A percentile compares a stretch with the other conserved stretches of the same genome.
phyloP scores from a whole-genome alignment of 192 early-diverging fungal genomes.

The Coemansia sp. region DNA sequence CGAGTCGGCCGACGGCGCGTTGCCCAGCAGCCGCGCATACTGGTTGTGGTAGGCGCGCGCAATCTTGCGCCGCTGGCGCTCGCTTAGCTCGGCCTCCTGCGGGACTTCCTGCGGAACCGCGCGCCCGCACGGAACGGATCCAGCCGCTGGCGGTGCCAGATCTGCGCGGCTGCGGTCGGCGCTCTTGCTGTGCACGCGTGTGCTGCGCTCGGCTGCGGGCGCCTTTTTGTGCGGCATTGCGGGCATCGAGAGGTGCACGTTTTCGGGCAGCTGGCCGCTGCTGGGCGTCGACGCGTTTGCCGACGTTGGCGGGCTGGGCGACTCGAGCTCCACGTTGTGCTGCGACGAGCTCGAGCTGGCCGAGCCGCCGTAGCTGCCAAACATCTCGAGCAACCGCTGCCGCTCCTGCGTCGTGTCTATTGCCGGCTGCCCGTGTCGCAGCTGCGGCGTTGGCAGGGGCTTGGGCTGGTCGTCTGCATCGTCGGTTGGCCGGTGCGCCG shows the following conservation, averaged over 20 bases:
- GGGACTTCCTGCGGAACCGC: neutral
- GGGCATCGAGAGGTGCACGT: constrained; percentile 43
- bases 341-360: constrained; percentile 42
- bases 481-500: neutral
- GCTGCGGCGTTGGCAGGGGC: constrained; percentile 8
- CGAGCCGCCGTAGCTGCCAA: constrained; percentile 18
- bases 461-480: constrained; percentile 5
- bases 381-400: constrained; percentile 24
- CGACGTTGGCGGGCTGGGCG: constrained; percentile 47
- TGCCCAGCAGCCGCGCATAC: constrained; percentile 33
- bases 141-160: constrained; percentile 9
- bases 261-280: constrained; percentile 38
- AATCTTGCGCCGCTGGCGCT: constrained; percentile 19
- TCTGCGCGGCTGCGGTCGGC: constrained; percentile 34
- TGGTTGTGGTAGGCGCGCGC: constrained; percentile 38
- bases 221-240: constrained; percentile 15
- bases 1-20: constrained; percentile 7
- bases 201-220: neutral
- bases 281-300: constrained; percentile 34
- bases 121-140: too few relatives aligned
- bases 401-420: constrained; percentile 16
- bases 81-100: neutral
- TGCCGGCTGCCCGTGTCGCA: neutral
- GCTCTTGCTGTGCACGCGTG: constrained; percentile 18
- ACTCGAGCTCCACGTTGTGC: constrained; percentile 29